Evolutionary conservation across 139 green algal species (phyloP), one percentile per base, ranked within the genome.

Genomic region (Volvox reticuliferus): DNA sequence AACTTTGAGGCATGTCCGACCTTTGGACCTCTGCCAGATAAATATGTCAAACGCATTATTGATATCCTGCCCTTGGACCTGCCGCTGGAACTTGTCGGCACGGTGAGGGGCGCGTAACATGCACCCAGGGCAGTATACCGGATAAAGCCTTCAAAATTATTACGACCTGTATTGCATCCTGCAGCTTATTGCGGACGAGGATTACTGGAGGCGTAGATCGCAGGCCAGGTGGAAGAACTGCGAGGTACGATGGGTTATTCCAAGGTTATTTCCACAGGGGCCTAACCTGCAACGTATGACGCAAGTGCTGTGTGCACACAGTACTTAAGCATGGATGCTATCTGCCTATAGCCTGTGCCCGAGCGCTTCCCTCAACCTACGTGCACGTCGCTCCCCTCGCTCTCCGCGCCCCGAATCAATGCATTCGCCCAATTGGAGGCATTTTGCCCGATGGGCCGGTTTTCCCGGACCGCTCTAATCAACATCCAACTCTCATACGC

Each of bases 41-140:
- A 94, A 32, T 94, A 94, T 89, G 88, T 95, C 19, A 95, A 94
- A 77, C 89, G 91, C 28, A 92, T 97, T 22, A 93, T 93, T 16
- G 93, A 95, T 65, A 92, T 93, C n/a, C 91, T 98, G 28, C 91
- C 93, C 13, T 71, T 97, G 18, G 96, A 97, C 65, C 92, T 98
- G 26, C 95, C 95, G 0, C 86, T 98, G 36, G 95, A 98, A 78
- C 93, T 98, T 16, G 95, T 93, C n/a, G 96, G 96, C 35, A 93
- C 93, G 65, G 95, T 95, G 61, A 86, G 93, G 67, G 33, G 1
- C 37, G 68, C 24, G n/a, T 9, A 33, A 55, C 44, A 89, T 84
- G 79, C 37, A 30, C 68, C 19, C 44, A 55, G 44, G 44, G 44
- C 9, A 55, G 44, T 55, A 9, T 55, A 55, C 9, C 5, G 5